These are phyloP conservation scores for Fusarium sp. DNA, from an alignment of 2,329 filamentous ascomycete genomes.

Conservation along the genomic window DNA sequence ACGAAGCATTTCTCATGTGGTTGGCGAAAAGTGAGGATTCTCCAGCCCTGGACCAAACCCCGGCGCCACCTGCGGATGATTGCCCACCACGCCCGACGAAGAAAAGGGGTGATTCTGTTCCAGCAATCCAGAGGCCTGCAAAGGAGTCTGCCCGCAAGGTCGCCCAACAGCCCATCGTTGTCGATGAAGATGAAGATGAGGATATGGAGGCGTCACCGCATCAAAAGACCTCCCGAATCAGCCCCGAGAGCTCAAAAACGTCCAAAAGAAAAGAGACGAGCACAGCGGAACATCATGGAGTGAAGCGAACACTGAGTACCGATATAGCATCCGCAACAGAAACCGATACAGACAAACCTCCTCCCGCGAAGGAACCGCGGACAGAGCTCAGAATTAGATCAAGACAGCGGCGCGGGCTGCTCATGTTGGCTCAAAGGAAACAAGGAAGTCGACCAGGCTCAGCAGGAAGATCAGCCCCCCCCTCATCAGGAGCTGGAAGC, in stretches of 20 bases:
- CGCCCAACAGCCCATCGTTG: neutral
- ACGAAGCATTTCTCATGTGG: constrained; percentile 26
- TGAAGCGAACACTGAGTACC: constrained; percentile 9
- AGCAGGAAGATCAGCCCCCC: neutral
- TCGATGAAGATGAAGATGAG: neutral
- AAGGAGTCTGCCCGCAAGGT: neutral
- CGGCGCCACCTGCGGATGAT: neutral
- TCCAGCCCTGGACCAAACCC: neutral
- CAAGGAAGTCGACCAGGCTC: neutral
- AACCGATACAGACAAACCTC: neutral
- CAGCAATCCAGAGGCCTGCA: neutral
- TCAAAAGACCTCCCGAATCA: neutral
- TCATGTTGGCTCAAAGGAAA: constrained; percentile 54
- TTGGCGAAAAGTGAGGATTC: constrained; percentile 5
- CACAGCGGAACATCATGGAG: neutral
- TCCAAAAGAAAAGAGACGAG: neutral
- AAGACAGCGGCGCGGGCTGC: constrained; percentile 56
- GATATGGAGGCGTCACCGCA: neutral
- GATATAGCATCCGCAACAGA: neutral
- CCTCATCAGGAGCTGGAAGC: neutral
- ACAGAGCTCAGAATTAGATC: constrained; percentile 58
- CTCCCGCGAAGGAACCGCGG: constrained; percentile 43
- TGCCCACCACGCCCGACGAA: neutral
- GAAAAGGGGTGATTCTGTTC: neutral
- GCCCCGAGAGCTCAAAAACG: neutral